Evolutionary conservation across 2,329 filamentous ascomycete species (phyloP), one percentile per base, ranked within the genome.

Genomic region (Didymella arachidicola): DNA sequence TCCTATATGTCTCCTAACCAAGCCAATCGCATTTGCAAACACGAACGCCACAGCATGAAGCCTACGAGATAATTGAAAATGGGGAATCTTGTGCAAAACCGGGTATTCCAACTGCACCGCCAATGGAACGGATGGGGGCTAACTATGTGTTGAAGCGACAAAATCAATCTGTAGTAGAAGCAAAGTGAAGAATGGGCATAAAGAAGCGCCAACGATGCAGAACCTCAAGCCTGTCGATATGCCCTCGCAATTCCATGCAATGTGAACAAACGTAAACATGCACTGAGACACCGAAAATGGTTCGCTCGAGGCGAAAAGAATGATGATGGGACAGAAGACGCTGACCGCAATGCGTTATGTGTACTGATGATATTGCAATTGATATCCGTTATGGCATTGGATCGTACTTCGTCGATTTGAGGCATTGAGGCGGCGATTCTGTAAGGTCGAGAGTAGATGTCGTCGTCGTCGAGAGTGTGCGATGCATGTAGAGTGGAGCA

Each of bases 71-170:
- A 59, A 63, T 53, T 49, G 61, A 59, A 54, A 67, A 59, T 57
- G 68, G 67, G 68, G 67, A 70, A 70, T 70, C 68, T 69, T 67
- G 68, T 70, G 66, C 68, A 70, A 58, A 59, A 59, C 56, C 50
- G 56, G 56, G 56, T 59, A 59, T 59, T 59, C 56, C 46, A 54
- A 54, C 56, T 59, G 39, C 32, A 59, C 56, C 50, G 44, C 56
- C 49, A 58, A 66, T 56, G 59, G 61, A 53, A 67, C 63, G 62
- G 61, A 54, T 57, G 48, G 60, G 66, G 63, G 54, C 42, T 59
- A 65, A 59, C 53, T 64, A 61, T 52, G 55, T 62, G 63, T 42
- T 36, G 45, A 44, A 57, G 53, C 34, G 51, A 57, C 58, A 53
- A 57, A 57, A 53, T 47, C 43, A 63, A 53, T 59, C 56, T 59